These are phyloP conservation scores for Amoeboaphelidium protococcarum DNA, from an alignment of 371 early-diverging fungal species.

Conservation along the genomic window DNA sequence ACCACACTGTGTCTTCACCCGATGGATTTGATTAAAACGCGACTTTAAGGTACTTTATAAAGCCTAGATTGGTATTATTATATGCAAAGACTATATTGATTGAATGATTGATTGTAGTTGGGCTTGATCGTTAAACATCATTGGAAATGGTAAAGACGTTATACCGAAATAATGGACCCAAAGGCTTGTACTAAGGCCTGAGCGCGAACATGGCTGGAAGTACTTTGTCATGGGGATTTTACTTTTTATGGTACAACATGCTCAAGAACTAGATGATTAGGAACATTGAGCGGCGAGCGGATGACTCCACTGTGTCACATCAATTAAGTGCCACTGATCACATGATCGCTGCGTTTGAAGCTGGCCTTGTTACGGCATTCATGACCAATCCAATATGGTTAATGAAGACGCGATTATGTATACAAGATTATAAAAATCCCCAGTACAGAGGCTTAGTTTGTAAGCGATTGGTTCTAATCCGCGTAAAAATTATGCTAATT, in stretches of 20 bases:
- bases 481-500: too few species aligned
- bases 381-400: not conserved
- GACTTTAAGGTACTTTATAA: constrained; percentile 40
- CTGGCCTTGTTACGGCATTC: not conserved
- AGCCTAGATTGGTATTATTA: not conserved
- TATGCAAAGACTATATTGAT: not conserved
- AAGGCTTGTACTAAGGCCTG: not conserved
- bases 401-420: not conserved
- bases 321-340: not conserved
- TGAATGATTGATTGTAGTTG: not conserved
- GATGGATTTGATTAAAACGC: constrained; percentile 67
- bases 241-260: not conserved
- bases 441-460: not conserved
- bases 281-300: not conserved
- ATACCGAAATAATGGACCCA: not conserved
- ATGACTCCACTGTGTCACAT: not conserved
- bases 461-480: too few species aligned
- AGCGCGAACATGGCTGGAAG: not conserved
- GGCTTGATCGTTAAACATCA: not conserved
- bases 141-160: not conserved
- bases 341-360: not conserved
- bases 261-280: not conserved
- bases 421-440: not conserved
- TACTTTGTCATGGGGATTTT: not conserved
- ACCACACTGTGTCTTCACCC: constrained; percentile 64